Evolutionary conservation across 2,329 filamentous ascomycete genomes (phyloP), one percentile per base, ranked within the genome.

Genomic region (Botrytis sinoallii): DNA sequence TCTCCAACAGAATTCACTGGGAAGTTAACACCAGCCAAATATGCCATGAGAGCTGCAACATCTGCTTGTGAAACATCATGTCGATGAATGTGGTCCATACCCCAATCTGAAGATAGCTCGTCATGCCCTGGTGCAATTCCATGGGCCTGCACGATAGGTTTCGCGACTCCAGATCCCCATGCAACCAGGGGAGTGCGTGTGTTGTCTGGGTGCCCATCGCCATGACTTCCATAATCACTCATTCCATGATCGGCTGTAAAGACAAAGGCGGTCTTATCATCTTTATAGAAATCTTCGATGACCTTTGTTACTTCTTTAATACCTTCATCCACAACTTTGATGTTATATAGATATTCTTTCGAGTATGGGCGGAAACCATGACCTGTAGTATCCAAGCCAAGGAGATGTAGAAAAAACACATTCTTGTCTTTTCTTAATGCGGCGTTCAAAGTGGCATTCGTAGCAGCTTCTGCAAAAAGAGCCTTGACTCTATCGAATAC

Each of bases 151-250:
- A 89, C 83, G 67, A 90, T 84, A 1, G 96, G 96, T 76, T 88
- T 88, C 4, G 94, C 94, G 57, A 98, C 89, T 14, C 96, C 96
- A 71, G 96, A 94, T 18, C 96, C 96, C 96, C 96, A 99, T 4
- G 88, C 91, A 77, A 99, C 93, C 46, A 99, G 85, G 0, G 96
- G 96, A 0, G 96, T 99, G 69, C 96, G 89, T 4, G 96, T 99
- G 79, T 98, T 99, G 82, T 99, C 93, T 0, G 96, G 96, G 83
- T 99, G 95, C 12, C 96, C 96, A 82, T 99, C 96, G 55, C 97
- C 97, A 82, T 99, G 97, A 78, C 95, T 98, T n/a, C 97, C 96
- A 91, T 93, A 98, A 83, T 99, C 96, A 80, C 94, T 98, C 96
- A 99, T 99, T 29, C 96, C 96, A 82, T 99, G 96, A 80, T 99